Conservation (phyloP, 495 filamentous ascomycete genomes). For the Podospora didyma region DNA sequence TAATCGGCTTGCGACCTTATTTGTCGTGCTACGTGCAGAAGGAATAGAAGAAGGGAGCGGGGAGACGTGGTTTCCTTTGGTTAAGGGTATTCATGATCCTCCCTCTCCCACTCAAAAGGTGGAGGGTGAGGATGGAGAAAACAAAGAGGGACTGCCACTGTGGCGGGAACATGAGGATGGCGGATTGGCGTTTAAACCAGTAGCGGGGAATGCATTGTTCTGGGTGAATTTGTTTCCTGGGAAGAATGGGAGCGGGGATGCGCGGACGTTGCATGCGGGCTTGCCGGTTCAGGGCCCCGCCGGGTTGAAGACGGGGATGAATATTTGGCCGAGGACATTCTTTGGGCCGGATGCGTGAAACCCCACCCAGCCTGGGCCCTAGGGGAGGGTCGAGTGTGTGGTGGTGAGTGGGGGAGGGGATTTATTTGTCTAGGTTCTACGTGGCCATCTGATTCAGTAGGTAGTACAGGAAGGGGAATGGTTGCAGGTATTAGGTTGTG, state of each 20-base stretch:
- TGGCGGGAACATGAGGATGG: conserved; percentile 40
- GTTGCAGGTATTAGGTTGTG: no score
- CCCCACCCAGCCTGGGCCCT: no score
- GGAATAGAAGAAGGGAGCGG: conserved; percentile 26
- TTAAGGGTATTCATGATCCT: conserved; percentile 16
- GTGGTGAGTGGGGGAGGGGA: no score
- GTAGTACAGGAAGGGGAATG: no score
- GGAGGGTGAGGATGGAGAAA: neutral
- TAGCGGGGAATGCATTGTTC: conserved; percentile 46
- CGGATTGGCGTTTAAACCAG: conserved; percentile 43
- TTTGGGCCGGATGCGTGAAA: conserved; percentile 25
- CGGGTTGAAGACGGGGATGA: conserved; percentile 48
- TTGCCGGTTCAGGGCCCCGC: conserved; percentile 39
- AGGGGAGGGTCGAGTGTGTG: no score
- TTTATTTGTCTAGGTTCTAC: no score
- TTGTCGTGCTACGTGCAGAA: conserved; percentile 32
- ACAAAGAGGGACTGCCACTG: conserved; percentile 7
- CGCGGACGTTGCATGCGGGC: conserved; percentile 43
- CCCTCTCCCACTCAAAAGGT: neutral
- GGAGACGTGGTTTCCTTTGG: conserved; percentile 43
- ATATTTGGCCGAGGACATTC: conserved; percentile 46
- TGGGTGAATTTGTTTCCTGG: conserved; percentile 42
- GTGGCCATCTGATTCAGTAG: no score
- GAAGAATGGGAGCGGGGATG: conserved; percentile 41
- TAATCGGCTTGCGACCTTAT: conserved; percentile 40